Conservation (phyloP, 495 filamentous ascomycete species). For the Amniculicola lignicola region DNA sequence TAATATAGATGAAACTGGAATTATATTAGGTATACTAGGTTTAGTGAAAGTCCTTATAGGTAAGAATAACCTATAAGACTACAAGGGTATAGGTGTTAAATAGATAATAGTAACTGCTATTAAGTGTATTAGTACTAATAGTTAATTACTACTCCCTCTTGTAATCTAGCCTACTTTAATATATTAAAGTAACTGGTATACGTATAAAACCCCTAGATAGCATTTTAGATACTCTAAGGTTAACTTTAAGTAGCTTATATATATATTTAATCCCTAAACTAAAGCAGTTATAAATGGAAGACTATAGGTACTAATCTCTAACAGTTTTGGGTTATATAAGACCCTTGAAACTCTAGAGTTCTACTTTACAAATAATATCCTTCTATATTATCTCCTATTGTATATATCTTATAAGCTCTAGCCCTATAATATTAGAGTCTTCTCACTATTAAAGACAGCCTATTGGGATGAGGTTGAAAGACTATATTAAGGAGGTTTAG, state of each 20-base stretch:
- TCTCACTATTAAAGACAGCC: constrained; percentile 5
- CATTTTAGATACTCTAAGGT: constrained; percentile 36
- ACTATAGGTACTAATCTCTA: background rate
- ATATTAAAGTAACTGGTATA: constrained; percentile 37
- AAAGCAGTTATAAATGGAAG: background rate
- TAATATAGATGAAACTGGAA: constrained; percentile 28
- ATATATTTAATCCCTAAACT: constrained; percentile 37
- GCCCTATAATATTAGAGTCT: background rate
- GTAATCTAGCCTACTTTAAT: constrained; percentile 42
- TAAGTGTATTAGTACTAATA: constrained; percentile 38
- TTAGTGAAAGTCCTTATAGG: constrained; percentile 41
- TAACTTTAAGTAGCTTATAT: constrained; percentile 40
- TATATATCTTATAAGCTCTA: background rate
- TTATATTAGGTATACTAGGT: constrained; percentile 38
- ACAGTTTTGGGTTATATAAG: background rate
- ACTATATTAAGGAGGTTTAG: constrained; percentile 2
- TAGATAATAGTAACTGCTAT: constrained; percentile 39
- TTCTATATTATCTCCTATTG: background rate
- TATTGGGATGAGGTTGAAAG: constrained; percentile 6
- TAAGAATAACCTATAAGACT: constrained; percentile 35
- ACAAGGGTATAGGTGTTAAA: constrained; percentile 28
- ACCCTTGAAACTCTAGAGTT: background rate
- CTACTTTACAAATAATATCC: background rate
- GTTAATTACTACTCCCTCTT: constrained; percentile 14
- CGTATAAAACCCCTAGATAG: constrained; percentile 38